Evolutionary conservation across 2,329 filamentous ascomycete species (phyloP).

Genomic region (Beauveria sp.): DNA sequence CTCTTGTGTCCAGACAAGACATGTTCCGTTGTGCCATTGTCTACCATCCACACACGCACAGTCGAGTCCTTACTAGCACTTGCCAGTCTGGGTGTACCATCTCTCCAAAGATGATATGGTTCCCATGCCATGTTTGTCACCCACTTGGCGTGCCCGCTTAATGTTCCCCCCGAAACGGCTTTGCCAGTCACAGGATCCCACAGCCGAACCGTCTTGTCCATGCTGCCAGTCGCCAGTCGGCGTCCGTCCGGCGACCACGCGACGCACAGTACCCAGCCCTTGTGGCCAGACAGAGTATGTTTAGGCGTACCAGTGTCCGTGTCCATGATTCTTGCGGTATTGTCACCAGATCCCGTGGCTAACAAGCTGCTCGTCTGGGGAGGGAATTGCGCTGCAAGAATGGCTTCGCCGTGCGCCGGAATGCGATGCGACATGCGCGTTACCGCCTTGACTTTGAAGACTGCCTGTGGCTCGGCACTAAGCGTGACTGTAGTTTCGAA

Average conservation of each 20-base stretch:
- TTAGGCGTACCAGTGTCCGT: slow-evolving; percentile 87
- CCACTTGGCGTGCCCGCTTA: slow-evolving; percentile 86
- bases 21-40: slow-evolving; percentile 69
- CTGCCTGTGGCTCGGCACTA: slow-evolving; percentile 71
- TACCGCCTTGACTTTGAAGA: slow-evolving; percentile 88
- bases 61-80: slow-evolving; percentile 88
- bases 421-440: slow-evolving; percentile 85
- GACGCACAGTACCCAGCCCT: slow-evolving; percentile 82
- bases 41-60: slow-evolving; percentile 77
- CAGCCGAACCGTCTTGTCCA: slow-evolving; percentile 85
- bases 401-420: slow-evolving; percentile 84
- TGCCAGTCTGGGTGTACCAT: slow-evolving; percentile 69
- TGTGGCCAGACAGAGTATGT: slow-evolving; percentile 79
- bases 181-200: slow-evolving; percentile 84
- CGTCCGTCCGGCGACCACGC: slow-evolving; percentile 79
- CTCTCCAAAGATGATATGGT: slow-evolving; percentile 75
- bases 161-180: slow-evolving; percentile 53
- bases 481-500: slow-evolving; percentile 50
- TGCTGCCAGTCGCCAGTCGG: slow-evolving; percentile 79
- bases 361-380: slow-evolving; percentile 68
- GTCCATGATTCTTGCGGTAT: slow-evolving; percentile 89
- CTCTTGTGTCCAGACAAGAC: slow-evolving; percentile 84
- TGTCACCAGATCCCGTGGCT: slow-evolving; percentile 85
- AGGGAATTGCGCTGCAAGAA: slow-evolving; percentile 79
- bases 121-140: slow-evolving; percentile 87